Evolutionary conservation across 768 basidiomycete species (phyloP).

Genomic region (Baorangia bicolor): DNA sequence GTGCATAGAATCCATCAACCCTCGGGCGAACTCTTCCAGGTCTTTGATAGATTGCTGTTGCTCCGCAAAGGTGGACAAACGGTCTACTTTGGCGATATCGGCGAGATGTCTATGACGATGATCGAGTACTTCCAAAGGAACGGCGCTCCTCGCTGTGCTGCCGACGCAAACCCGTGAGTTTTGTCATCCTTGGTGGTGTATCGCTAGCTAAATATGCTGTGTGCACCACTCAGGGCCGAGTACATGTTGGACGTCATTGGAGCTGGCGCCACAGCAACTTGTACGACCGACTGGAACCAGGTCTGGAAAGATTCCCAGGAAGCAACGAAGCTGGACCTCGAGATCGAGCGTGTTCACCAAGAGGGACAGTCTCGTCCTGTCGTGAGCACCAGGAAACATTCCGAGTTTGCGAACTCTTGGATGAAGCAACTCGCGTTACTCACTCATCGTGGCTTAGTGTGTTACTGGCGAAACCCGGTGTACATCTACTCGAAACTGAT

Average conservation of each 20-base stretch:
- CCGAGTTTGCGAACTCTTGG: constrained; percentile 42
- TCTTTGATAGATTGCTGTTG: constrained; percentile 50
- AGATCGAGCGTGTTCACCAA: constrained; percentile 44
- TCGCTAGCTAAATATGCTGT: neutral
- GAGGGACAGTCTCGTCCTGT: constrained; percentile 33
- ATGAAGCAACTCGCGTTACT: constrained; percentile 34
- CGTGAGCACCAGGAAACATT: constrained; percentile 19
- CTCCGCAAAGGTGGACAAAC: constrained; percentile 57
- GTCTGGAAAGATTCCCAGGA: constrained; percentile 48
- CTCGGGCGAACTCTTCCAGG: constrained; percentile 50
- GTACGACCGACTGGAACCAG: constrained; percentile 47
- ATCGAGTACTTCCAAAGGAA: constrained; percentile 25
- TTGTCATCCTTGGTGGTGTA: neutral
- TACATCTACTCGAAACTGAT: constrained; percentile 41
- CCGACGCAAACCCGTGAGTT: constrained; percentile 26
- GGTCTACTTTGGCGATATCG: constrained; percentile 61
- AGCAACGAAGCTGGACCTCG: constrained; percentile 34
- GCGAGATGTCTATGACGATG: constrained; percentile 21
- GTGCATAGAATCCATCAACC: constrained; percentile 31
- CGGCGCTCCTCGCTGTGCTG: constrained; percentile 18
- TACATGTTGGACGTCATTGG: constrained; percentile 56
- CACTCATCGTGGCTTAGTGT: constrained; percentile 30
- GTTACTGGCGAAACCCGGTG: constrained; percentile 41
- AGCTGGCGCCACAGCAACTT: constrained; percentile 50
- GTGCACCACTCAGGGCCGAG: constrained; percentile 37